Percentiles rank a stretch among this genome's conserved stretches.
Evolutionary conservation across 2,329 filamentous ascomycete genomes (phyloP).

Genomic region (Phaeosphaeriaceae sp.): DNA sequence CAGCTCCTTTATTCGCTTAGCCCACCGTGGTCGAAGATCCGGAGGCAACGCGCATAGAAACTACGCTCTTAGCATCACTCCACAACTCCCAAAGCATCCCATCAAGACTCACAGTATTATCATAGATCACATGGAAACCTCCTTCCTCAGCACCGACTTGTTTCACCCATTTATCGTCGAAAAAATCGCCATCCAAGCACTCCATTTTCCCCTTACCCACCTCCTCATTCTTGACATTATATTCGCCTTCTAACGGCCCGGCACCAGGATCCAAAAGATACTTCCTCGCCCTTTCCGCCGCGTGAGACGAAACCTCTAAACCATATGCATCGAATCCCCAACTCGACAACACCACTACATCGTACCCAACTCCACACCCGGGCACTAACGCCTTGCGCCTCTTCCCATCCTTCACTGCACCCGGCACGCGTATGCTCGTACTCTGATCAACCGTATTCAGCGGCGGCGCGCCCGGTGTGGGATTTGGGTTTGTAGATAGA

Average conservation of each 20-base stretch:
- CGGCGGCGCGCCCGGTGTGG: constrained; percentile 25
- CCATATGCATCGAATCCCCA: constrained; percentile 81
- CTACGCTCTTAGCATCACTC: constrained; percentile 39
- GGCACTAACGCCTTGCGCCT: constrained; percentile 72
- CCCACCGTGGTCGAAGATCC: constrained; percentile 63
- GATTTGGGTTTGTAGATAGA: constrained; percentile 17
- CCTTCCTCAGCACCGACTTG: constrained; percentile 38
- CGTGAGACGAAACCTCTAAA: constrained; percentile 68
- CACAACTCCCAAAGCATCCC: not conserved
- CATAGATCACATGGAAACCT: constrained; percentile 71
- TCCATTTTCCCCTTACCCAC: constrained; percentile 58
- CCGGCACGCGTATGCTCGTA: constrained; percentile 2
- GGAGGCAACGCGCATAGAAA: constrained; percentile 67
- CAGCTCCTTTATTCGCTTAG: constrained; percentile 60
- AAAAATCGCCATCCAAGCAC: constrained; percentile 71
- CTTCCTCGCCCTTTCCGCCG: constrained; percentile 55
- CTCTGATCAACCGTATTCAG: constrained; percentile 3
- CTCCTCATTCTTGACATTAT: constrained; percentile 51
- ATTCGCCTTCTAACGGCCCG: constrained; percentile 50
- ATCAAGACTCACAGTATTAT: constrained; percentile 62
- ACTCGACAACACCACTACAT: constrained; percentile 75
- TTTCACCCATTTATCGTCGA: constrained; percentile 64
- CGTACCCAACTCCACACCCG: constrained; percentile 82
- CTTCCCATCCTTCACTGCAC: constrained; percentile 22
- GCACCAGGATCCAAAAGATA: constrained; percentile 40